Evolutionary conservation across 257 asterid species (phyloP), one percentile per base, ranked within the genome.

Genomic region (Solanum commersonii): DNA sequence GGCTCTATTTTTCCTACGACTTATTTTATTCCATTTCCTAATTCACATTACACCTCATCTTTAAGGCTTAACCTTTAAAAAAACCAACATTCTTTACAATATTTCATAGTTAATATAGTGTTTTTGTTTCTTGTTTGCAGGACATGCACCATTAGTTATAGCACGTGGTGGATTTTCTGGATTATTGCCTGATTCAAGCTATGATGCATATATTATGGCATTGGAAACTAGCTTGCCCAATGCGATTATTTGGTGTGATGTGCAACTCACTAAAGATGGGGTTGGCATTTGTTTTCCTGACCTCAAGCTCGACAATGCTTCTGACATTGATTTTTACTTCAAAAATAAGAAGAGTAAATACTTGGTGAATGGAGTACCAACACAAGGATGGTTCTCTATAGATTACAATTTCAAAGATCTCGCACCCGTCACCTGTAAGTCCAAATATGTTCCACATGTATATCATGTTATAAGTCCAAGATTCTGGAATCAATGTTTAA

Each of bases 91-190:
- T 56, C 11, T 70, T 42, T 77, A 40, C 84, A n/a, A 40, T 40
- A 11, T n/a, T 77, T 56, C 65, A 20, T 15, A 25, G 56, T 42
- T 31, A 78, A 25, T 42, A 4, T 78, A 25, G 84, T 42, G 84
- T 42, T 42, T 79, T 79, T 38, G 70, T 59, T 86, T 74, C 22
- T 81, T 22, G 84, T 86, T 87, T 88, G 85, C 96, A 96, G 98
- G 98, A 88, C 84, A 86, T 74, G 89, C 90, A 33, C 98, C 98
- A 74, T 49, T 92, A 89, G 98, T 93, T 65, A 86, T 95, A 88
- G 97, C 96, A 78, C 93, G 93, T 31, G 98, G 98, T 77, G 98
- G 98, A 92, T 93, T 93, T 92, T 96, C 98, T 10, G 98, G 98
- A 42, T 8, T 95, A 46, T 94, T 96, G 87, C 98, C 95, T 0